phyloP scores from a whole-genome alignment of 2,329 filamentous ascomycete species.

The Fusarium sp. region DNA sequence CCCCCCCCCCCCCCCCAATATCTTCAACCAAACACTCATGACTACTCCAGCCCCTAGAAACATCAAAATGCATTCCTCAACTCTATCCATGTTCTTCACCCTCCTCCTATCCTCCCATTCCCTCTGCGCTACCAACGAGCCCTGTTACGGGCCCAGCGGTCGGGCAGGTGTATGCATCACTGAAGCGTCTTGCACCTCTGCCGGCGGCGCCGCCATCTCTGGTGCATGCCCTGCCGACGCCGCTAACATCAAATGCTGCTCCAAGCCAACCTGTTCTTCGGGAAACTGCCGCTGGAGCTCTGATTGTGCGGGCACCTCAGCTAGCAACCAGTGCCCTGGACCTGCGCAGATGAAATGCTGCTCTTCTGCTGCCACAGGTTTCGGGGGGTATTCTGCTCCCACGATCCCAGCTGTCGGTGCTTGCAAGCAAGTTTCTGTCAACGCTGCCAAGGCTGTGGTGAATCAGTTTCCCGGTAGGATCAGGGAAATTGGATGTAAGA shows the following conservation, averaged over 20 bases:
- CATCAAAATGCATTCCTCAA: conserved; percentile 35
- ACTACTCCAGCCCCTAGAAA: background rate
- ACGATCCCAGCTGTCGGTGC: conserved; percentile 49
- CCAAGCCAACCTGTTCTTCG: conserved; percentile 50
- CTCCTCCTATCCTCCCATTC: conserved; percentile 26
- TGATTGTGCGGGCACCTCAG: conserved; percentile 49
- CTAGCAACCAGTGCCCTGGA: conserved; percentile 51
- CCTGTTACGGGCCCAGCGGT: conserved; percentile 45
- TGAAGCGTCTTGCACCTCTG: conserved; percentile 48
- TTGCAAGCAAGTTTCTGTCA: conserved; percentile 51
- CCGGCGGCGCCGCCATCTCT: conserved; percentile 51
- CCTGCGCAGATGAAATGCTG: conserved; percentile 54
- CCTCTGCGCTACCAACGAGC: conserved; percentile 46
- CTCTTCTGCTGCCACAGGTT: conserved; percentile 44
- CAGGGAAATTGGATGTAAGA: conserved; percentile 48
- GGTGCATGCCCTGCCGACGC: conserved; percentile 53
- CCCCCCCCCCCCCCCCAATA: background rate
- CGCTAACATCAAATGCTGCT: conserved; percentile 55
- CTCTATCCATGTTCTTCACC: conserved; percentile 15
- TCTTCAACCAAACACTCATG: background rate
- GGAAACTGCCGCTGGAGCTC: conserved; percentile 53
- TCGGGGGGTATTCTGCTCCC: conserved; percentile 50
- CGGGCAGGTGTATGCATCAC: conserved; percentile 52
- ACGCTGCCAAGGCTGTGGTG: conserved; percentile 50
- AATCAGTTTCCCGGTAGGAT: conserved; percentile 50